Percentiles rank a stretch among this genome's conserved stretches.
Evolutionary conservation across 176 grass and related monocot genomes (phyloP).

Genomic region (Eragrostis nindensis): DNA sequence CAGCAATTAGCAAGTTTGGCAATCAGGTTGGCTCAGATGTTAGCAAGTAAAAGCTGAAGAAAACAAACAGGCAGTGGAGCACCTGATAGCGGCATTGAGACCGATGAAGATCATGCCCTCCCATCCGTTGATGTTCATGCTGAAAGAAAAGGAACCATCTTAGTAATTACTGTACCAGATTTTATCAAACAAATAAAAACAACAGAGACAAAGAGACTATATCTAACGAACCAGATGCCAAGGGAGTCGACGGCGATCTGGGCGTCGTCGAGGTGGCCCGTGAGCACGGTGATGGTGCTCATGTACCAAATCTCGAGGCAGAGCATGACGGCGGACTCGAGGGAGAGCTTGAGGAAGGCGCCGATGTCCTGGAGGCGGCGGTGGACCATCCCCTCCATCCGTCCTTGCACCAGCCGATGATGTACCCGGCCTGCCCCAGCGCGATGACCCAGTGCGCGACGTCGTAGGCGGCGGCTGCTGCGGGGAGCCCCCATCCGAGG

Average conservation of each 20-base stretch:
- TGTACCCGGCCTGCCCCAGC: conserved; percentile 46
- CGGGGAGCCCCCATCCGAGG: conserved; percentile 40
- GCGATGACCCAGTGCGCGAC: conserved; percentile 43
- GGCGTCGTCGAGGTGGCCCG: conserved; percentile 46
- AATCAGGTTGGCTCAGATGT: too few relatives aligned
- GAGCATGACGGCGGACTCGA: conserved; percentile 66
- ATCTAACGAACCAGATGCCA: conserved; percentile 54
- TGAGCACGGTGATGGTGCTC: conserved; percentile 46
- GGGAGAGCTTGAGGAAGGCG: conserved; percentile 51
- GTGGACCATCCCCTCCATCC: conserved; percentile 53
- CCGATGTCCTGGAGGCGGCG: conserved; percentile 40
- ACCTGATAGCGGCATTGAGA: conserved; percentile 61
- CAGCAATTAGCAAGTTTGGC: too few relatives aligned
- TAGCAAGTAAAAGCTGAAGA: too few relatives aligned
- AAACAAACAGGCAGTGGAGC: neutral
- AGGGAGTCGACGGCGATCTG: conserved; percentile 61
- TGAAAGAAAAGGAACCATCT: neutral
- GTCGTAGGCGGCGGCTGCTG: conserved; percentile 38
- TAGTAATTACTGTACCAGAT: too few relatives aligned
- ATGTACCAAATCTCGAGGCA: conserved; percentile 75
- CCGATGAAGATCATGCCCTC: conserved; percentile 65
- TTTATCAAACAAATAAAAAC: too few relatives aligned
- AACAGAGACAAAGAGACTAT: too few relatives aligned
- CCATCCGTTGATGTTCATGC: conserved; percentile 71
- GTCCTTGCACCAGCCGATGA: conserved; percentile 56